Evolutionary conservation across 306 rosid genomes (phyloP), one percentile per base, ranked within the genome.

Genomic region (Oemleria cerasiformis): DNA sequence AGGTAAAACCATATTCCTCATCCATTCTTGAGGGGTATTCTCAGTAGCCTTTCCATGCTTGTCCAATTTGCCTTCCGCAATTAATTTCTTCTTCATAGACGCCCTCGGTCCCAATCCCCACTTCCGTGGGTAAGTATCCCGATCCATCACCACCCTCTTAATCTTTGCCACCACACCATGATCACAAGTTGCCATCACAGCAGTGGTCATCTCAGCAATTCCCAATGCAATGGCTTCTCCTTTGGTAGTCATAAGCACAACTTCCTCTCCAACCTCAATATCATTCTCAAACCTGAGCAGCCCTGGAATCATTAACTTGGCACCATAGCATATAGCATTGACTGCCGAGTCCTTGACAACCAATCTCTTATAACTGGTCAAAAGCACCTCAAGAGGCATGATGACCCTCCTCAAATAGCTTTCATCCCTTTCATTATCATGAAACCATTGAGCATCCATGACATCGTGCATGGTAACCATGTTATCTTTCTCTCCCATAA

Each of bases 401-500:
- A 91, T 81, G 63, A 81, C 92, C 79, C 97, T 84, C 77, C 97
- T 85, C 82, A 92, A 58, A 73, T 92, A 92, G 75, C 20, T 83
- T 86, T 88, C 95, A 77, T 88, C 93, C 59, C 88, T 77, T 9
- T 65, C 73, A 66, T 86, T 88, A 78, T 92, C 96, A 76, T 85
- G 77, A 51, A 75, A 82, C 92, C 92, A 89, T 70, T 89, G 93
- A 23, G 92, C 97, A 87, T 92, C 97, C 84, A 92, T 75, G 1
- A 92, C 97, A 84, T 92, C 97, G 38, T 89, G 97, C 97, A 92
- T 89, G 7, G 87, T 73, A 4, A 92, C 96, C 97, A 92, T 89
- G 57, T 92, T 92, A 79, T 92, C 92, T 60, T 86, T 92, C 86
- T 92, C 96, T 1, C 97, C 97, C 85, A 86, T 49, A 55, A 87